These are phyloP conservation scores for Tetraselmis chui DNA, from an alignment of 139 green algal genomes.

Conservation along the genomic window DNA sequence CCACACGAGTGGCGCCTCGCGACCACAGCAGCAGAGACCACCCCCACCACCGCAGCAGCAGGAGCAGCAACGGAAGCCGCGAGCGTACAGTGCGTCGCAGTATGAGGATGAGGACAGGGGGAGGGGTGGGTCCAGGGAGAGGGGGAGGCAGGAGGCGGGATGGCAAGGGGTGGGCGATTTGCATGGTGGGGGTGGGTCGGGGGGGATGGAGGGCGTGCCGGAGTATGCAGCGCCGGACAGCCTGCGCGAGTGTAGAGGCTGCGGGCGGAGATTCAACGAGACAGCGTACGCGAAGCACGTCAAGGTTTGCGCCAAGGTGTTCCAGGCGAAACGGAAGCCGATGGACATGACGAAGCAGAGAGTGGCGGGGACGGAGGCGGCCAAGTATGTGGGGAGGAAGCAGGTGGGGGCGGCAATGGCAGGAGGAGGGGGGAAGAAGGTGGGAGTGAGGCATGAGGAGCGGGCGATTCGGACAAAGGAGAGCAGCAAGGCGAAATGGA, in stretches of 20 bases:
- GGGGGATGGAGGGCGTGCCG: not conserved
- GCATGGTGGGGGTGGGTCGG: not conserved
- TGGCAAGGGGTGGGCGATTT: not conserved
- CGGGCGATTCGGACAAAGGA: not conserved
- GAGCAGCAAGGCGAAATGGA: slow-evolving; percentile 10
- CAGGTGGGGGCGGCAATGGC: too few relatives aligned
- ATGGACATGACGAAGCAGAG: not conserved
- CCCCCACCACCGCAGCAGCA: too few relatives aligned
- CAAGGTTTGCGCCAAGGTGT: slow-evolving; percentile 4
- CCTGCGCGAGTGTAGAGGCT: not conserved
- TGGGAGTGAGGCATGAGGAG: not conserved
- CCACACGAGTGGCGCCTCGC: too few relatives aligned
- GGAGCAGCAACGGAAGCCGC: too few relatives aligned
- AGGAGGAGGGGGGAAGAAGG: not conserved
- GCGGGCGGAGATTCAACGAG: slow-evolving; percentile 4
- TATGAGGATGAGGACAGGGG: not conserved
- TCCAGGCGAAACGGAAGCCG: slow-evolving; percentile 5
- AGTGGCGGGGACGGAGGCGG: not conserved
- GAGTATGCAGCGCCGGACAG: not conserved
- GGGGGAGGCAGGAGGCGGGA: too few relatives aligned
- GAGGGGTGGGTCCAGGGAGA: too few relatives aligned
- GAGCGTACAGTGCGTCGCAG: not conserved
- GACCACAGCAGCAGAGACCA: too few relatives aligned
- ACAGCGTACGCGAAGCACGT: not conserved
- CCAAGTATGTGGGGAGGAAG: not conserved